Base-by-base conservation (phyloP, 805 yeast species). In the Candida sphagnicola region DNA sequence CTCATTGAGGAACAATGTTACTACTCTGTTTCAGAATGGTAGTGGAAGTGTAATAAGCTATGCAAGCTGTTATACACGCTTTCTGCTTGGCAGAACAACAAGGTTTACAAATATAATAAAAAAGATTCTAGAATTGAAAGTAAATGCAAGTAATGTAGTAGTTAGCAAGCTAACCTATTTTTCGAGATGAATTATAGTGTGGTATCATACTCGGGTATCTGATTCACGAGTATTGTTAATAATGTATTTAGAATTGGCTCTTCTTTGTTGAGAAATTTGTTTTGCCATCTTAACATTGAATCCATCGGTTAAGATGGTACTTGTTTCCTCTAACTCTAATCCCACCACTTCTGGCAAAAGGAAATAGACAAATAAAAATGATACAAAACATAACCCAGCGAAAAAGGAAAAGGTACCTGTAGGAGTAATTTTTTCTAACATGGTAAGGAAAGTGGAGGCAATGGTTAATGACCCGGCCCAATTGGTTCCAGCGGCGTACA, bases 401-500 rank as follows among this genome's bases (percentile, higher is more conserved):
- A 89, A 91, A 48, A 91, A 77, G 1, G 90, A 78, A 64, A 91
- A 91, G 0, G 98, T 91, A 18, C 98, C 98, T 0, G 96, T 79
- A 31, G 98, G 97, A 1, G 98, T 87, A 46, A 93, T 88, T 49
- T 80, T 85, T 57, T 86, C 78, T 67, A 93, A 74, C 97, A 91
- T 89, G 19, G 98, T 91, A 61, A 93, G 74, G 65, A 90, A 91
- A 0, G 96, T 85, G 2, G 96, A 77, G 1, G 97, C 86, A 57
- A 93, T 87, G 30, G 86, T 83, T 51, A 91, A 69, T 17, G 96
- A 88, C 37, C 98, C 98, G 4, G 88, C 78, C 99, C 99, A 91
- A 67, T 91, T 91, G 31, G 90, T 81, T 12, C 93, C 91, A 10
- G 97, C 87, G 2, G 96, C 89, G 53, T 78, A 82, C 42, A 95